Evolutionary conservation across 306 rosid species (phyloP).

Genomic region (Prunus fruticosa): DNA sequence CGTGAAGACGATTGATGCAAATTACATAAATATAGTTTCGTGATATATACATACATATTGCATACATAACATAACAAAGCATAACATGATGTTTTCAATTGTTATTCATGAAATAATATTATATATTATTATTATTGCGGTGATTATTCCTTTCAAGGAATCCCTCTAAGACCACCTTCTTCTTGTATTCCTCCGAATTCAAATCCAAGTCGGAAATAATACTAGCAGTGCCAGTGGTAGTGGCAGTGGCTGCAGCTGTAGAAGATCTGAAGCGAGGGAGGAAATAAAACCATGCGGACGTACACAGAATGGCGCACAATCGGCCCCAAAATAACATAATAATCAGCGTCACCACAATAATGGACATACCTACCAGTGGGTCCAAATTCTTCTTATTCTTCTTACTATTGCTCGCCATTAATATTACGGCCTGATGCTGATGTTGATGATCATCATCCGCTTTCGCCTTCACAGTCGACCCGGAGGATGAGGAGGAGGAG

Average conservation of each 20-base stretch:
- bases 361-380: slow-evolving; percentile 47
- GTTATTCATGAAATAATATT: neutral
- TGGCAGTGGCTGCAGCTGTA: neutral
- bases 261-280: slow-evolving; percentile 33
- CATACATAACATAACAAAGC: no score
- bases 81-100: no score
- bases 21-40: no score
- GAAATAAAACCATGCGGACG: slow-evolving; percentile 60
- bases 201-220: neutral
- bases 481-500: neutral
- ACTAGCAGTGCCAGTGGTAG: neutral
- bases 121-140: slow-evolving; percentile 2
- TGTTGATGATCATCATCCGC: no score
- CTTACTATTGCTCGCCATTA: no score
- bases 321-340: slow-evolving; percentile 65
- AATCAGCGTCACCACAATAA: slow-evolving; percentile 45
- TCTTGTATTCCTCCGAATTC: slow-evolving; percentile 32
- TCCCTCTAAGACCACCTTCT: slow-evolving; percentile 37
- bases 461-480: neutral
- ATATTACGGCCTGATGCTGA: no score
- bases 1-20: no score
- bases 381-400: slow-evolving; percentile 8
- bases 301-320: slow-evolving; percentile 61
- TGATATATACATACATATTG: no score
- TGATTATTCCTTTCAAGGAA: slow-evolving; percentile 34